Evolutionary conservation across 805 yeast genomes (phyloP).

Genomic region (Yarrowia porcina): DNA sequence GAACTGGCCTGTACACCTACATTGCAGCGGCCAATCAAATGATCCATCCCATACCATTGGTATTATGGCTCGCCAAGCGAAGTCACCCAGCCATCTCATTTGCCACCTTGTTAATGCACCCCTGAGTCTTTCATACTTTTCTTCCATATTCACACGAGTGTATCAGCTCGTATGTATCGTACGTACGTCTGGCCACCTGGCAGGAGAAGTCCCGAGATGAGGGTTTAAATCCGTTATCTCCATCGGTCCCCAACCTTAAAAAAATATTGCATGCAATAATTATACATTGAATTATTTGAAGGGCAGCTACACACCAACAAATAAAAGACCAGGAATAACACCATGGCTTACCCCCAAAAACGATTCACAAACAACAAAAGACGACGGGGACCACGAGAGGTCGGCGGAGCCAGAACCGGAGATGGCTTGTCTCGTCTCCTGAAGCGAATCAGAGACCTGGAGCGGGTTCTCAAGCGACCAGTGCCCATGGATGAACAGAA

Average conservation of each 20-base stretch:
- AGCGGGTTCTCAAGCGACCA: conserved; percentile 61
- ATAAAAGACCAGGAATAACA: too few relatives aligned
- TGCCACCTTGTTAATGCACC: neutral
- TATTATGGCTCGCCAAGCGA: too few relatives aligned
- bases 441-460: conserved; percentile 83
- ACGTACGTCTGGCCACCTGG: too few relatives aligned
- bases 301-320: too few relatives aligned
- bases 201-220: neutral
- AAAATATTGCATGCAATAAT: neutral
- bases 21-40: too few relatives aligned
- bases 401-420: neutral
- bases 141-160: neutral
- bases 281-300: neutral
- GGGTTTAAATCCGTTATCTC: neutral
- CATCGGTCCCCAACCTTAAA: conserved; percentile 1
- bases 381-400: conserved; percentile 8
- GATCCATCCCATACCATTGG: too few relatives aligned
- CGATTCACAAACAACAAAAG: neutral
- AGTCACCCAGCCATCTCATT: neutral
- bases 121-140: neutral
- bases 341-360: neutral
- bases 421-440: conserved; percentile 52
- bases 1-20: too few relatives aligned
- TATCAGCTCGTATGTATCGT: too few relatives aligned
- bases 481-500: conserved; percentile 56